Evolutionary conservation across 768 basidiomycete genomes (phyloP).

Genomic region (Leccinum subgranulosum): DNA sequence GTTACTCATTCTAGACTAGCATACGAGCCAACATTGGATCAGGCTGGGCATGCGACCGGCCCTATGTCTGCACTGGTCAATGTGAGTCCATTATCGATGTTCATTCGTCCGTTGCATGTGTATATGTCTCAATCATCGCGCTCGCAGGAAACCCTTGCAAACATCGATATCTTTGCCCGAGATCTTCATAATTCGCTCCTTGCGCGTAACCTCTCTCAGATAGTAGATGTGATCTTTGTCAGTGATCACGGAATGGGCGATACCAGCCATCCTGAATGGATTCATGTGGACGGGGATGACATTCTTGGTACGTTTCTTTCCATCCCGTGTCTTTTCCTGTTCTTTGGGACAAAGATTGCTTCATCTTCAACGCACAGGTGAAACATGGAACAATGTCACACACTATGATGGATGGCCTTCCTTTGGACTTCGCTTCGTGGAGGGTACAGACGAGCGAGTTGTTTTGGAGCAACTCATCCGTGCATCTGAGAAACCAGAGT

Average conservation of each 20-base stretch:
- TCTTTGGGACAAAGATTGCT: background rate
- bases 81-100: conserved; percentile 37
- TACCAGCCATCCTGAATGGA: conserved; percentile 69
- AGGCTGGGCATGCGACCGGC: conserved; percentile 74
- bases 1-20: conserved; percentile 36
- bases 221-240: conserved; percentile 88
- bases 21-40: conserved; percentile 84
- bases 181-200: conserved; percentile 61
- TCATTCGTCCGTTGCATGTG: background rate
- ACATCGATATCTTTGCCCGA: conserved; percentile 73
- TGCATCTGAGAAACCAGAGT: conserved; percentile 41
- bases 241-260: conserved; percentile 92
- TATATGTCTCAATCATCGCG: background rate
- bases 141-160: conserved; percentile 54
- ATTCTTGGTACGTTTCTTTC: conserved; percentile 23
- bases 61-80: conserved; percentile 70
- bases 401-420: conserved; percentile 90
- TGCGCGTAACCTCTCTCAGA: conserved; percentile 72
- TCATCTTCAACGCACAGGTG: conserved; percentile 10
- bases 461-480: conserved; percentile 53
- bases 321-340: background rate
- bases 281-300: conserved; percentile 65
- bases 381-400: conserved; percentile 25
- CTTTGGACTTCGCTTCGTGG: conserved; percentile 76
- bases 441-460: conserved; percentile 51